Evolutionary conservation across 164 flowering plant species (phyloP).

Genomic region (Paratinospora sagittata): DNA sequence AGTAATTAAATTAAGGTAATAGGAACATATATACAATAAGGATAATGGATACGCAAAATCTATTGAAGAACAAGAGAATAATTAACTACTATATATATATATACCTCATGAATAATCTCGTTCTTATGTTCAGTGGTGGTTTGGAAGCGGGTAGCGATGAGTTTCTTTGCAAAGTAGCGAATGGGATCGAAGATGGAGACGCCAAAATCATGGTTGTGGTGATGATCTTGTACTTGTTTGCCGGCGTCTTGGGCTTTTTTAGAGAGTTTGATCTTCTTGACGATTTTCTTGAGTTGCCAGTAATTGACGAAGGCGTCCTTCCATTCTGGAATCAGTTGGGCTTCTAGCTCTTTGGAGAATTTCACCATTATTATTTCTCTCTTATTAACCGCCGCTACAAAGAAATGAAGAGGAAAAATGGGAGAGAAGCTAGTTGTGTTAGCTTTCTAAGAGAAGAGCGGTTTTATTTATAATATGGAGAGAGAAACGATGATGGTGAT

Average conservation of each 20-base stretch:
- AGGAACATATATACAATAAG: too few relatives aligned
- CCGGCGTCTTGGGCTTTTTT: slow-evolving; percentile 21
- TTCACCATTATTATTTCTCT: slow-evolving; percentile 72
- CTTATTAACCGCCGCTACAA: too few relatives aligned
- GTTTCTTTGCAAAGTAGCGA: slow-evolving; percentile 22
- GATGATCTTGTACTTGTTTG: slow-evolving; percentile 12
- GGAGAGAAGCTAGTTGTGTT: too few relatives aligned
- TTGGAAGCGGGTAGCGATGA: slow-evolving; percentile 10
- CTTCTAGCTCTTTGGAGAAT: slow-evolving; percentile 95
- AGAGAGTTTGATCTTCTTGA: slow-evolving; percentile 67
- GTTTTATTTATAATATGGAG: too few relatives aligned
- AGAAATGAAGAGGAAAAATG: too few relatives aligned
- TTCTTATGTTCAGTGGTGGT: slow-evolving; percentile 1
- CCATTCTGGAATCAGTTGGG: slow-evolving; percentile 97
- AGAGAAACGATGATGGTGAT: too few relatives aligned
- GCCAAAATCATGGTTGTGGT: slow-evolving; percentile 7
- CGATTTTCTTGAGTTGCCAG: slow-evolving; percentile 77
- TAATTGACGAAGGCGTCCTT: slow-evolving; percentile 90
- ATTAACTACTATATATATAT: not conserved
- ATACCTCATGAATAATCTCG: slow-evolving; percentile 39
- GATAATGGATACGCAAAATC: too few relatives aligned
- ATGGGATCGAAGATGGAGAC: slow-evolving; percentile 56
- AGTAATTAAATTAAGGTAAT: too few relatives aligned
- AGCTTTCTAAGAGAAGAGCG: too few relatives aligned
- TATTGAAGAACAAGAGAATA: not conserved